Percentiles rank a stretch among this genome's conserved stretches.
phyloP scores from a whole-genome alignment of 441 rosid genomes.

The Gossypium davidsonii region DNA sequence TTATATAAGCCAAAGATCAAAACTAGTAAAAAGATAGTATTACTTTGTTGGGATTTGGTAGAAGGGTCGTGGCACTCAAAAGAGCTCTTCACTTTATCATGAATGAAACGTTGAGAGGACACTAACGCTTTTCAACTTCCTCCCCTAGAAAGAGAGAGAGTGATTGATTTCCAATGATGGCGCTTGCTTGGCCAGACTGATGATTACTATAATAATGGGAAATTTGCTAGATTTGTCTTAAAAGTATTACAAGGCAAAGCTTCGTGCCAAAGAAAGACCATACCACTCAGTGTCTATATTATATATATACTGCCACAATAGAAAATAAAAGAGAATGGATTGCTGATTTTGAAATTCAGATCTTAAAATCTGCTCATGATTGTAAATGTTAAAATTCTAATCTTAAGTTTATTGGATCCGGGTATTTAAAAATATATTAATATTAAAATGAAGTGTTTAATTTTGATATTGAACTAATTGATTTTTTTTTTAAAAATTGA shows the following conservation, averaged over 20 bases:
- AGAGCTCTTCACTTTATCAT: conserved; percentile 15
- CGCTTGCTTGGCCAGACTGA: conserved; percentile 18
- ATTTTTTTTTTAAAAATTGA: too few species aligned
- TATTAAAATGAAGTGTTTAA: too few species aligned
- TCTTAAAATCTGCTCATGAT: neutral
- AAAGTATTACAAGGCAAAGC: neutral
- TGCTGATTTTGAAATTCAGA: neutral
- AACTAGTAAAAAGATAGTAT: neutral
- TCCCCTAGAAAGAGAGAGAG: conserved; percentile 11
- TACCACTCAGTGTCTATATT: neutral
- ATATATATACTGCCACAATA: too few species aligned
- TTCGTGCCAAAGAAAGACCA: neutral
- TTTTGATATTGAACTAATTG: too few species aligned
- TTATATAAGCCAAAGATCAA: conserved; percentile 29
- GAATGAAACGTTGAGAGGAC: conserved; percentile 26
- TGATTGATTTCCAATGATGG: conserved; percentile 8
- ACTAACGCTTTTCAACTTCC: conserved; percentile 21
- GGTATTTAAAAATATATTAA: too few species aligned
- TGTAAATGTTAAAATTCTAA: too few species aligned
- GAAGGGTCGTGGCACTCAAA: conserved; percentile 22
- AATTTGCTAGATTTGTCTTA: neutral
- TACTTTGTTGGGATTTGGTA: conserved; percentile 29
- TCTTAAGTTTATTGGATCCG: too few species aligned
- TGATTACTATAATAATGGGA: conserved; percentile 14
- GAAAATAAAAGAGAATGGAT: neutral